Base-by-base conservation (phyloP, 768 basidiomycete genomes). In the Tubosaeta sp. region DNA sequence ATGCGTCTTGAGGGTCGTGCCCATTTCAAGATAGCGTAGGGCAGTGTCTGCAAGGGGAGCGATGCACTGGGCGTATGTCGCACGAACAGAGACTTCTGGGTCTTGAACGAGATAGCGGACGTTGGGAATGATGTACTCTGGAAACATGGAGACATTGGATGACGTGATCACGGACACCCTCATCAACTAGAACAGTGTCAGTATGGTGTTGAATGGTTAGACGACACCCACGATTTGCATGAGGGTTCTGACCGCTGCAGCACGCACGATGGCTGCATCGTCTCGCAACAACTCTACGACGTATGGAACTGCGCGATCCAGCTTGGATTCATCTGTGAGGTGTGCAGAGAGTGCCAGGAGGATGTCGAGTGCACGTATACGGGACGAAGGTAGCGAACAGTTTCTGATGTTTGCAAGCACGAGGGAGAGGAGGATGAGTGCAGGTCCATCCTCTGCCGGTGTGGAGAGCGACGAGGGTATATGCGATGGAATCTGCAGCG, bases 41-140 rank as follows among this genome's bases (percentile, higher is more conserved):
- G 92, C 91, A 0, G 88, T 90, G 51, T 93, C 88, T 0, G 95
- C 93, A 2, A 99, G 76, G 17, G 84, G 79, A 1, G 86, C 86
- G 34, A 98, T 82, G 57, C 87, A 89, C 59, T 91, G 88, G 0
- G 95, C 97, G 62, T 88, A 85, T 69, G 88, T 74, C 69, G 82
- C 69, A 70, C 97, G 76, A 4, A 88, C 85, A n/a, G 85, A 86
- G 0, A 92, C 79, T 58, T 97, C 94, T 1, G 85, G 75, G 64
- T 98, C 97, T 46, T 83, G 79, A 0, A 88, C 81, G 7, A 99
- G 77, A 55, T 91, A 84, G 33, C 82, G 81, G 61, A 92, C 81
- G 63, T 97, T 91, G 1, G 94, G 95, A 27, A 98, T 83, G 59
- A 98, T 88, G 66, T 97, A 99, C 68, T 97, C 95, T 0, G 94